phyloP scores from a whole-genome alignment of 805 yeast species.

The Kockiozyma suomiensis region DNA sequence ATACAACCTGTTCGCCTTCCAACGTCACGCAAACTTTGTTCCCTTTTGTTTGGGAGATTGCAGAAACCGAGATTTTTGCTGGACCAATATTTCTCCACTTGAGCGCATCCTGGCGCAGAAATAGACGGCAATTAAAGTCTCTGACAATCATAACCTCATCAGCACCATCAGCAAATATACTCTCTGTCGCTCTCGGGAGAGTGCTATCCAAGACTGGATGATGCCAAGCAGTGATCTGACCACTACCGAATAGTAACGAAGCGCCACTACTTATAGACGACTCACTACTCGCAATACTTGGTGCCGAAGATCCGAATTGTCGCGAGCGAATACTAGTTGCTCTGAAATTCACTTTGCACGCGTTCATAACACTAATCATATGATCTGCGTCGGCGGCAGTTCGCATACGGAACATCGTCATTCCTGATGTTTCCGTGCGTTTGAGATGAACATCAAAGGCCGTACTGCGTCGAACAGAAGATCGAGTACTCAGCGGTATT shows the following conservation, averaged over 20 bases:
- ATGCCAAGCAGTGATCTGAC: constrained; percentile 8
- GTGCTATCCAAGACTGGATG: constrained; percentile 16
- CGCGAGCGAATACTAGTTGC: constrained; percentile 13
- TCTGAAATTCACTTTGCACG: constrained; percentile 19
- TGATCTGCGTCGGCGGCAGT: constrained; percentile 35
- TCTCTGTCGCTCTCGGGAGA: not conserved
- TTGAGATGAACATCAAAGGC: constrained; percentile 35
- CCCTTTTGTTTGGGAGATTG: not conserved
- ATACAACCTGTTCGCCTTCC: constrained; percentile 22
- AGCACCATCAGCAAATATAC: not conserved
- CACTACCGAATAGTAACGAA: not conserved
- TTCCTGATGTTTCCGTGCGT: constrained; percentile 19
- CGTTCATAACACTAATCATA: constrained; percentile 32
- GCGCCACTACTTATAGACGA: constrained; percentile 17
- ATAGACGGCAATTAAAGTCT: constrained; percentile 31
- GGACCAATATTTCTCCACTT: constrained; percentile 37
- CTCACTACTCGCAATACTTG: constrained; percentile 26
- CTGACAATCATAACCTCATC: constrained; percentile 18
- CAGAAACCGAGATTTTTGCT: constrained; percentile 25
- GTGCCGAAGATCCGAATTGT: constrained; percentile 16
- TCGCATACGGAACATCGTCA: constrained; percentile 35
- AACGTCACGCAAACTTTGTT: constrained; percentile 20
- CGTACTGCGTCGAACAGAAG: constrained; percentile 31
- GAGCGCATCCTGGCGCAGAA: constrained; percentile 26
- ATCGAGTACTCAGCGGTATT: constrained; percentile 16